Base-by-base conservation (phyloP, 1,139 yeast species). In the Arxiozyma bovina region DNA sequence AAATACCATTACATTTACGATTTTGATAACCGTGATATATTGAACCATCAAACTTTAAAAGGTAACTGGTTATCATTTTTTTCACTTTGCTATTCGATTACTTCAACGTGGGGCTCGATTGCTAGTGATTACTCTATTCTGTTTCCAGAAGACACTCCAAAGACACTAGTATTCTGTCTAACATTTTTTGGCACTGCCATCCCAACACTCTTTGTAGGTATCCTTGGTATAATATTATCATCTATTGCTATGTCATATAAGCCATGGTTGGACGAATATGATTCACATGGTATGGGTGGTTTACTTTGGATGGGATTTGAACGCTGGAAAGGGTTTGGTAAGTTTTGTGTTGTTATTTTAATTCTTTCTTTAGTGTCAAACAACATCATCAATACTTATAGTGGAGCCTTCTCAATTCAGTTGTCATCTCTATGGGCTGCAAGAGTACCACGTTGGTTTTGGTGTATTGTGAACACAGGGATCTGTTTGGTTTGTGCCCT, bases 21-120 rank as follows among this genome's bases (percentile, higher is more conserved):
- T 1, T 69, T 69, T 41, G 54, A 67, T 17, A 74, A 67, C 56
- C 65, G 67, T 25, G 63, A 69, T 38, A 53, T 54, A 8, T 66
- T 77, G 4, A 67, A 69, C 53, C 77, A 78, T 3, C 54, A 74
- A 1, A 76, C 80, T 1, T 67, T 74, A 15, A 75, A 76, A 51
- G 96, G 95, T 9, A 80, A 82, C 66, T 82, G 88, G 80, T 69
- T 89, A 38, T 79, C 89, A 20, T 86, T 82, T 68, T 87, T 88
- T 65, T 80, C 91, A 1, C 74, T 88, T 50, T 77, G 85, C 42
- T 87, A 87, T 65, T 85, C 96, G 40, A 82, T 85, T 49, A 88
- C 96, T 3, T 80, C 91, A 1, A 87, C 96, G 1, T 90, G 96
- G 96, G 94, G 95, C 42, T 85, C 93, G 5, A 80, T 86, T 57